Conservation (phyloP, 1,284 basidiomycete species). For the Irpex lacteus region DNA sequence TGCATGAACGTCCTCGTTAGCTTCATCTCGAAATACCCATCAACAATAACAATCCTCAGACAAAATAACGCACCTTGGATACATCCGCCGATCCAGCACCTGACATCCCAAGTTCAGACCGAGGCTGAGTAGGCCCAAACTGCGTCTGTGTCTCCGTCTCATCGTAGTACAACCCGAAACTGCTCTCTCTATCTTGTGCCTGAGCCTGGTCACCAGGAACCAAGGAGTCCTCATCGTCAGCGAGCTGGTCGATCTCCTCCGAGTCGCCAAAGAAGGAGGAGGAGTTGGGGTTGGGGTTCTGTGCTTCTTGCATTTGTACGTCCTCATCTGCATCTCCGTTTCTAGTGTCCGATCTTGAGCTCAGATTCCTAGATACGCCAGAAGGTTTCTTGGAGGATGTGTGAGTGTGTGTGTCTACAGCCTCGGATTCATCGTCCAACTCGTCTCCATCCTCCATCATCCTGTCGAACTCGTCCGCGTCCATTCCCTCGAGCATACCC, state of each 20-base stretch:
- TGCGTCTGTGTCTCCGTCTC: conserved; percentile 34
- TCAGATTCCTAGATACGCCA: not conserved
- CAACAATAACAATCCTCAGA: not conserved
- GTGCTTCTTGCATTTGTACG: not conserved
- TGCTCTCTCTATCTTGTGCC: conserved; percentile 18
- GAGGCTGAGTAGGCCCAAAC: conserved; percentile 49
- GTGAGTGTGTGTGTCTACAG: not conserved
- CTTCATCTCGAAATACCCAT: conserved; percentile 2
- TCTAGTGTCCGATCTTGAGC: not conserved
- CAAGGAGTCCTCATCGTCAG: not conserved
- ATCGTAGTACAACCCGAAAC: conserved; percentile 34
- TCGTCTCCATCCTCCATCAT: conserved; percentile 39
- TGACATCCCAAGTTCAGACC: not conserved
- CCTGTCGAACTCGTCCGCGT: conserved; percentile 54
- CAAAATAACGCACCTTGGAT: conserved; percentile 30
- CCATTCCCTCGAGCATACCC: conserved; percentile 58
- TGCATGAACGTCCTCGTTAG: conserved; percentile 20
- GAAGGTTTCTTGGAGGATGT: not conserved
- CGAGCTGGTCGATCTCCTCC: not conserved
- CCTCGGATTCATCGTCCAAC: conserved; percentile 5
- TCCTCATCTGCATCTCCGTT: conserved; percentile 3
- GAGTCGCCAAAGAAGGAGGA: not conserved
- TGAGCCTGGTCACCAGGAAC: not conserved
- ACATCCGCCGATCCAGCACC: not conserved
- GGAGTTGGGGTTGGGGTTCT: not conserved